Percentiles rank a stretch among this genome's conserved stretches.
Evolutionary conservation across 163 green algal genomes (phyloP).

Genomic region (Chlamydomonas reinhardtii): DNA sequence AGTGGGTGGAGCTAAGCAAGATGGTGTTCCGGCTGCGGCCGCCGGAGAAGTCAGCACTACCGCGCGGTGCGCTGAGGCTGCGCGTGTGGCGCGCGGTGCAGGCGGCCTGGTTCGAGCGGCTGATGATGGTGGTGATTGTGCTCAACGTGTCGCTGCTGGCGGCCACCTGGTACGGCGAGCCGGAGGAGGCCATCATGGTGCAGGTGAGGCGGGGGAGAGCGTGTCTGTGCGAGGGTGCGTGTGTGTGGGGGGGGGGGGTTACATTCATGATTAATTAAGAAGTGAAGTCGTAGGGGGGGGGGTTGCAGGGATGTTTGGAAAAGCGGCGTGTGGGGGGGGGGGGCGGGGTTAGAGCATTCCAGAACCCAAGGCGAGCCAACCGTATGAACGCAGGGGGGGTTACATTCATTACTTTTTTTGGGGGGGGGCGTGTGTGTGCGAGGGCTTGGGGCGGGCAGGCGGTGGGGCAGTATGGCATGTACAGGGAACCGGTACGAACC

Average conservation of each 20-base stretch:
- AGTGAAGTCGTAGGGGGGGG: too few relatives aligned
- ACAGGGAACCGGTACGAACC: too few relatives aligned
- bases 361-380: too few relatives aligned
- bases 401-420: too few relatives aligned
- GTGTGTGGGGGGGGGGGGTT: background rate
- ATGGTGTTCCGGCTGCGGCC: constrained; percentile 79
- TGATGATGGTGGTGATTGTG: constrained; percentile 68
- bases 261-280: too few relatives aligned
- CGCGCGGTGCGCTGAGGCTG: constrained; percentile 32
- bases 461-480: too few relatives aligned
- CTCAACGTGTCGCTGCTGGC: constrained; percentile 75
- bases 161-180: constrained; percentile 63
- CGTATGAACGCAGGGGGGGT: too few relatives aligned
- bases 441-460: too few relatives aligned
- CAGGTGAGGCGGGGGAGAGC: background rate
- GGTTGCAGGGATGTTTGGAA: too few relatives aligned
- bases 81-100: background rate
- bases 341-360: background rate
- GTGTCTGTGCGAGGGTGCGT: too few relatives aligned
- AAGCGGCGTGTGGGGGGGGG: background rate
- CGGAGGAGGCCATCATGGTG: background rate
- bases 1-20: constrained; percentile 80
- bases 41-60: constrained; percentile 65
- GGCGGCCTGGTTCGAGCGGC: constrained; percentile 60
- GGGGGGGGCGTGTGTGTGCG: too few relatives aligned